Percentiles rank a stretch among this genome's conserved stretches.
These are phyloP conservation scores for Tylopilus sp. DNA, from an alignment of 768 basidiomycete species.

Conservation along the genomic window DNA sequence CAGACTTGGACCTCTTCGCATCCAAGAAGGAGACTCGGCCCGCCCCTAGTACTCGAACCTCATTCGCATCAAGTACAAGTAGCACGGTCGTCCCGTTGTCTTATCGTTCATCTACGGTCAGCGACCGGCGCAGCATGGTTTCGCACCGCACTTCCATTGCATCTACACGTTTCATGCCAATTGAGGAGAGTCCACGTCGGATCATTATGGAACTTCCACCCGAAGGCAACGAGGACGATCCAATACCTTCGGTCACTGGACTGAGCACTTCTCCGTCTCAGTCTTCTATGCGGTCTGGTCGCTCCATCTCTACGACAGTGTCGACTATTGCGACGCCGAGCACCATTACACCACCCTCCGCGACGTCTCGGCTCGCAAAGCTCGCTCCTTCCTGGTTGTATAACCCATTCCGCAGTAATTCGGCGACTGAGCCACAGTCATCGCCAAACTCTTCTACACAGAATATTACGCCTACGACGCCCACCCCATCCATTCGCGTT, in stretches of 20 bases:
- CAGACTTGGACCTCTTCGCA: constrained; percentile 69
- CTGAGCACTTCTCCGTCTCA: constrained; percentile 67
- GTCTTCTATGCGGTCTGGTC: constrained; percentile 54
- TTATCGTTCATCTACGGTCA: constrained; percentile 29
- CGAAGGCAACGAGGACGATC: constrained; percentile 34
- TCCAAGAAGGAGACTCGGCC: constrained; percentile 40
- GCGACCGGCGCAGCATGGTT: constrained; percentile 38
- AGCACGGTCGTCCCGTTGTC: constrained; percentile 36
- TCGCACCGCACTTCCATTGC: constrained; percentile 50
- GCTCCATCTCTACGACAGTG: constrained; percentile 44
- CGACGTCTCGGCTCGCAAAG: constrained; percentile 46
- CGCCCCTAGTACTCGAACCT: constrained; percentile 32
- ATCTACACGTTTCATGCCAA: constrained; percentile 51
- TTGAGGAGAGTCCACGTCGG: constrained; percentile 67
- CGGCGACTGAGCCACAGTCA: constrained; percentile 46
- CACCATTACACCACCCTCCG: constrained; percentile 23
- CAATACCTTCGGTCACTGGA: constrained; percentile 32
- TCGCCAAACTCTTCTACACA: constrained; percentile 51
- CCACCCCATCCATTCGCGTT: constrained; percentile 27
- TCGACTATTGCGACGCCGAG: constrained; percentile 20
- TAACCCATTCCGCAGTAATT: constrained; percentile 65
- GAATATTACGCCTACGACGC: constrained; percentile 24
- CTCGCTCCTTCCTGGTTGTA: constrained; percentile 77
- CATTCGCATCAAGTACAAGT: constrained; percentile 40
- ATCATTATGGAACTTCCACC: constrained; percentile 50